Conservation (phyloP, 345 rosid species). For the rapeseed (Brassica napus) region DNA sequence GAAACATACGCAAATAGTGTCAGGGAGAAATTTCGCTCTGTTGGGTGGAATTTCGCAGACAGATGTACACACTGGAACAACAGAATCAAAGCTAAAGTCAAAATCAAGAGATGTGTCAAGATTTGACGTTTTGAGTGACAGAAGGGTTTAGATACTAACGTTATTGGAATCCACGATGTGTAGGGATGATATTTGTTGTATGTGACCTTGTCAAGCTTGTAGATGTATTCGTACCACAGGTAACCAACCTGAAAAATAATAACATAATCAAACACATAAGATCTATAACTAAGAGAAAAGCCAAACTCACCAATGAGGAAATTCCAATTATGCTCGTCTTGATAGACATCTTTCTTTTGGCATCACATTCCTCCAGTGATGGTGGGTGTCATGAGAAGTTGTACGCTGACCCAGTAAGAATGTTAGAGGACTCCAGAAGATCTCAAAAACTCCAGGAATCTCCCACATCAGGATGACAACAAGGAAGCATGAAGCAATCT, state of each 20-base stretch:
- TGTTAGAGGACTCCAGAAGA: slow-evolving; percentile 79
- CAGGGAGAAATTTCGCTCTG: slow-evolving; percentile 67
- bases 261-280: too few species aligned
- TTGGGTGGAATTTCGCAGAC: slow-evolving; percentile 82
- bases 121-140: slow-evolving; percentile 5
- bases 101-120: slow-evolving; percentile 3
- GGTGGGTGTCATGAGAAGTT: slow-evolving; percentile 4
- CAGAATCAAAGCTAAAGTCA: slow-evolving; percentile 23
- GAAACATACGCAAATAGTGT: slow-evolving; percentile 81
- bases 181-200: slow-evolving; percentile 96
- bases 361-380: too few species aligned
- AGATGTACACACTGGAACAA: slow-evolving; percentile 74
- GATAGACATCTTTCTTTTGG: too few species aligned
- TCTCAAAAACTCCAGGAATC: slow-evolving; percentile 83
- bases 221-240: slow-evolving; percentile 87
- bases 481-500: background rate
- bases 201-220: slow-evolving; percentile 88
- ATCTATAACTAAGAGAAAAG: too few species aligned
- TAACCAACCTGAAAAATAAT: slow-evolving; percentile 66
- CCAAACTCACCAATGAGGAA: too few species aligned
- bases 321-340: too few species aligned
- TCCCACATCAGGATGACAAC: slow-evolving; percentile 93
- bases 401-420: slow-evolving; percentile 67
- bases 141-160: slow-evolving; percentile 49
- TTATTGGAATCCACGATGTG: slow-evolving; percentile 98